Conservation (phyloP, 176 grass and related monocot genomes). For the Oryza officinalis region DNA sequence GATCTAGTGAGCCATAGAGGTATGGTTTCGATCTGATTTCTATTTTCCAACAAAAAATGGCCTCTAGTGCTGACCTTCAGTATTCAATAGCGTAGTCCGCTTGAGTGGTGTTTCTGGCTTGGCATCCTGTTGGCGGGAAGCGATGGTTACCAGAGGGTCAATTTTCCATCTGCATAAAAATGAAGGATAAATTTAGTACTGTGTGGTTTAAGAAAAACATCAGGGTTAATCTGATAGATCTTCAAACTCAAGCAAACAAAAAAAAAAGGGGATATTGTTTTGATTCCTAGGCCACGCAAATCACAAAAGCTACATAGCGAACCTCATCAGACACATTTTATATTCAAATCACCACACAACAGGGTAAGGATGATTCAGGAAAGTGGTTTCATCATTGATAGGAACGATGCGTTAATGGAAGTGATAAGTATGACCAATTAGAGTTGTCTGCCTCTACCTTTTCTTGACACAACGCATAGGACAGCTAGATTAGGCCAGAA, state of each 20-base stretch:
- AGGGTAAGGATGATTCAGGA: neutral
- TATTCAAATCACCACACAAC: neutral
- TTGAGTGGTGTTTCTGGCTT: conserved; percentile 24
- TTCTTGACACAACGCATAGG: neutral
- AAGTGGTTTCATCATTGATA: neutral
- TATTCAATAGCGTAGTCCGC: conserved; percentile 20
- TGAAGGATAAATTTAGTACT: neutral
- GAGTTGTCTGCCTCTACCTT: conserved; percentile 34
- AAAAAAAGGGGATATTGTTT: neutral
- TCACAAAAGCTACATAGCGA: neutral
- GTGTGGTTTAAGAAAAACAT: neutral
- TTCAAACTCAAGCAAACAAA: neutral
- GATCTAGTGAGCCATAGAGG: conserved; percentile 9
- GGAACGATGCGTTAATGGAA: conserved; percentile 9
- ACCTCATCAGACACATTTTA: conserved; percentile 2
- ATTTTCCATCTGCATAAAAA: conserved; percentile 62
- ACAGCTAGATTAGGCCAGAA: conserved; percentile 38
- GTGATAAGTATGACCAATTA: conserved; percentile 34
- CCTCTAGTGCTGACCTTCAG: conserved; percentile 41
- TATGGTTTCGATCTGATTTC: conserved; percentile 29
- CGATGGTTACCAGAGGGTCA: conserved; percentile 41
- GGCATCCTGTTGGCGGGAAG: conserved; percentile 28
- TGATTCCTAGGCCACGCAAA: neutral
- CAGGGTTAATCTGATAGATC: neutral
- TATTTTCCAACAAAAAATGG: conserved; percentile 24